Base-by-base conservation (phyloP, 768 basidiomycete genomes). In the Rhodotorula diobovata region DNA sequence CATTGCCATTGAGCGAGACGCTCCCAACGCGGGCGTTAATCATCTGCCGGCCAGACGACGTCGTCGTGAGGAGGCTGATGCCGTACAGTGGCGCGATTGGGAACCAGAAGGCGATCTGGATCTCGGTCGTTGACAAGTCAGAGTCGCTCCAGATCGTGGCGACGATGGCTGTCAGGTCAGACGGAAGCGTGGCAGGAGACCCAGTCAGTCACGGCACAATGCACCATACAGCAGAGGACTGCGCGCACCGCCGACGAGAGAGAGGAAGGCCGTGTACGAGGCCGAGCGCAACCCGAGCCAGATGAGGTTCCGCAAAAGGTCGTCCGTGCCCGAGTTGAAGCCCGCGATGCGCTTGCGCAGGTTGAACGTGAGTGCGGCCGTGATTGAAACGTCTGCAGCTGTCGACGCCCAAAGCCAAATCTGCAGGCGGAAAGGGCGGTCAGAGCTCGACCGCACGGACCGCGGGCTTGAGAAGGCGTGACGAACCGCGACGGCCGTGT, bases 11-110 rank as follows among this genome's bases (percentile, higher is more conserved):
- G 53, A 32, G 32, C 15, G 32, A 32, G 53, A 21, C 32, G 32
- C 32, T 34, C 16, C 53, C 53, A 18, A 54, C 32, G 53, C 32
- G 20, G 18, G 53, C 32, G 53, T 60, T 41, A 37, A 67, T 43
- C 28, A 51, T 50, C 20, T 43, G 50, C 25, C 66, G 66, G 18
- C 58, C 50, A 30, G 66, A 51, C 15, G 51, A 25, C 10, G 61
- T 30, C 4, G 66, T 67, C n/a, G 66, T 46, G 25, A 67, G 54
- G 41, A 61, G 43, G 23, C 59, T 54, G 41, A 67, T 34, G 30
- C 66, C 66, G 66, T 67, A 67, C 20, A 67, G 53, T 7, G 55
- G 55, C 3, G 55, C 34, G 35, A 56, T 34, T 10, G 35, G 35
- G 21, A 56, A 54, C 53, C 61, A 63, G 28, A 63, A 53, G 4